phyloP scores from a whole-genome alignment of 1,139 yeast genomes.

The Hyphopichia fennica region DNA sequence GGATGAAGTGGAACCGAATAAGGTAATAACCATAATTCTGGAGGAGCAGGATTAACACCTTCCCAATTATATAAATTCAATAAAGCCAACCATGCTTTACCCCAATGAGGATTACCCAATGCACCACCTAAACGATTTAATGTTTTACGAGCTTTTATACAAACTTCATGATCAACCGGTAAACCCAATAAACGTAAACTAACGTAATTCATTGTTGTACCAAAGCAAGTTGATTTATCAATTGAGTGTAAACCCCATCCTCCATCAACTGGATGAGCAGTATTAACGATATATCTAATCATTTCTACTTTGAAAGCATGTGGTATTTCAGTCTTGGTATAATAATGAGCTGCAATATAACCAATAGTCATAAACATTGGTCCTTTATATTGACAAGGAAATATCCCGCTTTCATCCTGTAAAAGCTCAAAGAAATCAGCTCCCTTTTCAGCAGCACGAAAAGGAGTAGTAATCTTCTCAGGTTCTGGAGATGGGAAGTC shows the following conservation, averaged over 20 bases:
- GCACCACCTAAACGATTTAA: slow-evolving; percentile 85
- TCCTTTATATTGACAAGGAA: slow-evolving; percentile 93
- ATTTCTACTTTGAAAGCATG: slow-evolving; percentile 67
- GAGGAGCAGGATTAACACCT: slow-evolving; percentile 98
- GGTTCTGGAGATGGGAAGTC: slow-evolving; percentile 47
- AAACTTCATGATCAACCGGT: slow-evolving; percentile 70
- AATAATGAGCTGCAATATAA: slow-evolving; percentile 72
- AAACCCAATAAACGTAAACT: slow-evolving; percentile 76
- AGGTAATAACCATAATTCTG: slow-evolving; percentile 91
- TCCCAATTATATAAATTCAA: slow-evolving; percentile 88
- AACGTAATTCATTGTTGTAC: slow-evolving; percentile 87
- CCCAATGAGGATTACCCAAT: slow-evolving; percentile 93
- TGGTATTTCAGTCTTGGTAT: slow-evolving; percentile 67
- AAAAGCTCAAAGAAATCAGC: slow-evolving; percentile 66
- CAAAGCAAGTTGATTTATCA: slow-evolving; percentile 93
- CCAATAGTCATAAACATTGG: slow-evolving; percentile 98
- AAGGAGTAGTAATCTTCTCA: slow-evolving; percentile 40
- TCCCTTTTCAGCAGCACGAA: slow-evolving; percentile 70
- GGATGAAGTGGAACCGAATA: slow-evolving; percentile 84
- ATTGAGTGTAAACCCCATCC: slow-evolving; percentile 97
- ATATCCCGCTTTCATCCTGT: slow-evolving; percentile 80
- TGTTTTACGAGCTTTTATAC: slow-evolving; percentile 74
- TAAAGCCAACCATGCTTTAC: slow-evolving; percentile 84
- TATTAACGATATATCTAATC: slow-evolving; percentile 79
- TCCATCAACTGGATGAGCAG: slow-evolving; percentile 98